phyloP scores from a whole-genome alignment of 257 asterid species.

The Solanum chiquidenum region DNA sequence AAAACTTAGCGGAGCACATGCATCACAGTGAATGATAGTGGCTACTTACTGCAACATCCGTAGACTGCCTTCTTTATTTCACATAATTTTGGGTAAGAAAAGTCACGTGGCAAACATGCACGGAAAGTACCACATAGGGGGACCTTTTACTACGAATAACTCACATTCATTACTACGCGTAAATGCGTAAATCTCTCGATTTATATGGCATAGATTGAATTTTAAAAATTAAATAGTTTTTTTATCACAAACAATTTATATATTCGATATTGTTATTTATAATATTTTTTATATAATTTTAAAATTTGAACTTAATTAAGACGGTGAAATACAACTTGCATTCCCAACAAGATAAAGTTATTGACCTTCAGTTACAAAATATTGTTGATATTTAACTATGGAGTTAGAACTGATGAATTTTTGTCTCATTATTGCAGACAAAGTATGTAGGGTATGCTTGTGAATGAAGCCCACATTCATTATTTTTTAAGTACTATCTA shows the following conservation, averaged over 20 bases:
- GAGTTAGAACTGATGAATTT: background rate
- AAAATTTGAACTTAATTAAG: background rate
- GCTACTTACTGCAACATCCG: background rate
- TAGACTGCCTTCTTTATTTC: background rate
- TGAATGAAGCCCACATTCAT: background rate
- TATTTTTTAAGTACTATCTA: background rate
- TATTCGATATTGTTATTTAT: background rate
- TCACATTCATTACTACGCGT: background rate
- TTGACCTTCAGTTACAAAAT: background rate
- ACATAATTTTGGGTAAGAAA: background rate
- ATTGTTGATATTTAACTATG: background rate
- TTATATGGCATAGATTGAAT: background rate
- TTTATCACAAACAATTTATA: background rate
- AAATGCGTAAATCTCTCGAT: background rate
- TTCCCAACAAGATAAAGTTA: background rate
- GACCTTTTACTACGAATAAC: background rate
- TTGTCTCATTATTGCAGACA: background rate
- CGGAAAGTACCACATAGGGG: background rate
- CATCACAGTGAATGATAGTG: background rate
- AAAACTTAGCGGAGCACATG: background rate
- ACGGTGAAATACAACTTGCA: background rate
- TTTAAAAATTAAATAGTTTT: fast-evolving
- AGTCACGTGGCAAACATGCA: conserved; percentile 2
- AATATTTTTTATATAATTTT: background rate
- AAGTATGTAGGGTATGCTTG: background rate